Base-by-base conservation (phyloP, 148 eudicot species). In the Chenopodium quinoa region DNA sequence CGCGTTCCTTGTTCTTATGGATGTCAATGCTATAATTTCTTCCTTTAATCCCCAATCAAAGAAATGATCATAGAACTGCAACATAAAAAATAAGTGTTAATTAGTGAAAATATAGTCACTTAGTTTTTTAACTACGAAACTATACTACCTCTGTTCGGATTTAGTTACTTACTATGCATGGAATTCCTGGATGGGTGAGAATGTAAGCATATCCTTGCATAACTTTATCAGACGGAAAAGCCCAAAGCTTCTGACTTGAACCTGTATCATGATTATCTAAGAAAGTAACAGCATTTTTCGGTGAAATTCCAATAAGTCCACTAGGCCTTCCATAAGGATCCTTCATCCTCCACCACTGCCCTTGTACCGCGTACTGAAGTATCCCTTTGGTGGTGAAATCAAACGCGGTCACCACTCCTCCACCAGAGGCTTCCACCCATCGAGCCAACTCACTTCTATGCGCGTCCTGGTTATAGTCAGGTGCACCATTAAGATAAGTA, bases 301-400 rank as follows among this genome's bases (percentile, higher is more conserved):
- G 93, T 17, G 72, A 66, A 80, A 88, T 83, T 16, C 97, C 95
- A 3, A 93, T 90, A 84, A 91, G 37, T 3, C 97, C 97, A 22
- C 63, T 82, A 1, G 84, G 81, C 20, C 52, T 70, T 3, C 91
- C 91, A 37, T 79, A 82, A 4, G 86, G 67, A 50, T 91, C 95
- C 78, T 86, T 93, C 91, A 90, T 73, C 71, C 92, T 90, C 89
- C 91, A 89, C 82, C 88, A 83, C 68, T 89, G 87, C 0, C 90
- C 92, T 7, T 84, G 52, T 17, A 91, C 95, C 20, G 92, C 93
- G 54, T 83, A 89, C 17, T 90, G 91, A 67, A 92, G 92, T 58
- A 92, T 82, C 20, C 91, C 92, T 79, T 90, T 93, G 0, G 91
- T 88, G 0, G 95, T 89, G 63, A 90, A 90, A 84, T 92, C 93